These are phyloP conservation scores for Aspergillus brunneoviolaceus DNA, from an alignment of 2,329 filamentous ascomycete species.

Conservation along the genomic window DNA sequence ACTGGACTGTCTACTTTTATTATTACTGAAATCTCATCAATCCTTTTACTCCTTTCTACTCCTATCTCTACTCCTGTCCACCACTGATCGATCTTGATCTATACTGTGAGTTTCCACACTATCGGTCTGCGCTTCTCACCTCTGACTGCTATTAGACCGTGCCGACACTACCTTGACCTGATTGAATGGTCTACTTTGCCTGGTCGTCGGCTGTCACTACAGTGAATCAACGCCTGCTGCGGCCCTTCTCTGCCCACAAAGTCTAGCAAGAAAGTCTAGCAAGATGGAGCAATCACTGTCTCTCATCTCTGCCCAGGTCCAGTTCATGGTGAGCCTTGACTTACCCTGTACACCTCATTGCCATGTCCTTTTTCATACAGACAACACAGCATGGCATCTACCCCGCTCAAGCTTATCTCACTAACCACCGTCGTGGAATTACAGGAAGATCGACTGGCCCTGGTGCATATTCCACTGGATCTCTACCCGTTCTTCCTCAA, in stretches of 20 bases:
- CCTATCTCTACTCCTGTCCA: background rate
- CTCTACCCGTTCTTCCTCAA: slow-evolving; percentile 78
- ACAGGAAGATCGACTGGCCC: slow-evolving; percentile 79
- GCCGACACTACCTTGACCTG: background rate
- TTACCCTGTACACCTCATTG: background rate
- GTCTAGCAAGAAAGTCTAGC: slow-evolving; percentile 8
- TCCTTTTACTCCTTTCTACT: background rate
- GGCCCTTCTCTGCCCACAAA: background rate
- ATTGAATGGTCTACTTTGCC: background rate
- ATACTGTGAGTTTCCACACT: background rate
- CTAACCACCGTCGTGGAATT: slow-evolving; percentile 19
- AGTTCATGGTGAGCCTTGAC: slow-evolving; percentile 29
- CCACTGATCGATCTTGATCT: background rate
- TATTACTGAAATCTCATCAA: background rate
- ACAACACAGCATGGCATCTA: slow-evolving; percentile 1
- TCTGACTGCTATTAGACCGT: background rate
- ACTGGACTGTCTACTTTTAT: background rate
- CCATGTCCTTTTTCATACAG: background rate
- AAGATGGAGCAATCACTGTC: slow-evolving; percentile 32
- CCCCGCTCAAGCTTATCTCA: slow-evolving; percentile 12
- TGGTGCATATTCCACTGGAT: slow-evolving; percentile 85
- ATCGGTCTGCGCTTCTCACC: background rate
- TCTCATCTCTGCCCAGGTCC: slow-evolving; percentile 33
- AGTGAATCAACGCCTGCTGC: background rate
- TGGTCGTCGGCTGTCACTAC: background rate